Base-by-base conservation (phyloP, 768 basidiomycete genomes). In the Dioszegia aurantiaca region DNA sequence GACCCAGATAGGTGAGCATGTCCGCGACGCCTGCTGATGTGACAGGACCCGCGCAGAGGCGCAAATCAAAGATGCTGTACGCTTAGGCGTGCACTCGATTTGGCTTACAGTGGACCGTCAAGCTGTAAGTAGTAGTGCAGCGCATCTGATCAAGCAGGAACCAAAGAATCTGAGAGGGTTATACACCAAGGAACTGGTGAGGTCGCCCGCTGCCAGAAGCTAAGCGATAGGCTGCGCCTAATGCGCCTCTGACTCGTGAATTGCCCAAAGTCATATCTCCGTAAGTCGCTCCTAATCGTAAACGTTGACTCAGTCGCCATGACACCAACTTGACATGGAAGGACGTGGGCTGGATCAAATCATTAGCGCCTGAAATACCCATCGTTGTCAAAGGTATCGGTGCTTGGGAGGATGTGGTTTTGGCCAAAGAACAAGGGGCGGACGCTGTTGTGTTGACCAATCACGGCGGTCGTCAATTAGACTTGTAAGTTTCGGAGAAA, bases 391-490 rank as follows among this genome's bases (percentile, higher is more conserved):
- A 79, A 49, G 79, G 79, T 37, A 70, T 78, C 53, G 76, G 77
- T 5, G 63, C 65, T 23, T 70, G 68, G 53, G 68, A 70, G 36
- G 74, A 76, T 36, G 70, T 64, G 10, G 58, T 65, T 3, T 51
- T 70, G 24, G 74, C 79, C 3, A 61, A 77, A 10, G 65, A 80
- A 30, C 66, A 79, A 46, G 80, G 80, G 6, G 77, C 75, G 45
- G 73, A 76, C 24, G 80, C 78, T 0, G 75, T 80, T 9, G 78
- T 80, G 19, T 60, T 81, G 4, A 78, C 78, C 0, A 80, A 80
- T 31, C 72, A 73, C 42, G 75, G 74, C 24, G 79, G 80, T 82
- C 67, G 90, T 26, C 89, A 92, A 75, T 78, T 92, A 52, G 89
- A 91, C 47, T 72, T 68, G 68, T 72, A 30, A 59, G 67, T 58